Base-by-base conservation (phyloP, 148 eudicot species). In the Camellia lanceoleosa region DNA sequence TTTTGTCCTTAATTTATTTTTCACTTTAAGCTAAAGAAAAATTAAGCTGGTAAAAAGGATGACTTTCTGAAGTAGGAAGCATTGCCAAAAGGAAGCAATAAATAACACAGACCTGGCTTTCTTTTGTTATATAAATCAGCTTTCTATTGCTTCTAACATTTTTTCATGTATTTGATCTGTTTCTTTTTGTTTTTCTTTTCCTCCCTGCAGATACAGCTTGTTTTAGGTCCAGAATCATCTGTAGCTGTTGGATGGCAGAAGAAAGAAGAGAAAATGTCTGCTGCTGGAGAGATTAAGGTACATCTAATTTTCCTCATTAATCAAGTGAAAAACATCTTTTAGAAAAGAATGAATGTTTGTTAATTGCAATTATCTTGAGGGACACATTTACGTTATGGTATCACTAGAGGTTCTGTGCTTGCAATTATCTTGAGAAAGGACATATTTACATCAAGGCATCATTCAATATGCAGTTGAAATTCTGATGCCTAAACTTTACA, bases 221-320 rank as follows among this genome's bases (percentile, higher is more conserved):
- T 79, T 84, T 83, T 96, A 78, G 99, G 99, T 75, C 43, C 91
- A 76, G 99, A 96, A 73, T 89, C 98, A 79, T 88, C 91, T 72
- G 78, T 96, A 72, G 87, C 91, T 80, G 93, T 91, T 84, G 99
- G 99, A 81, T 96, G 99, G 99, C 94, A 90, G 80, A 96, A 87
- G 85, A 92, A 94, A 88, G 97, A 90, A 72, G 86, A 92, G 89
- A 96, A 89, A 64, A 85, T 81, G 87, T 85, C 93, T 75, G 98
- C 92, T 78, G 83, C 98, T 58, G 99, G 98, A 79, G 93, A 88
- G 82, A 87, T 96, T 80, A 96, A 94, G 99, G 99, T 96, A 83
- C 55, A 52, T 44, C 43, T 38, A 18, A 64, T 15, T 60, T 80
- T 46, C 64, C 58, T 61, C 42, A 71, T 61, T 72, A 44, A 11